phyloP scores from a whole-genome alignment of 2,329 filamentous ascomycete species.

The Ambrosiella beaveri region DNA sequence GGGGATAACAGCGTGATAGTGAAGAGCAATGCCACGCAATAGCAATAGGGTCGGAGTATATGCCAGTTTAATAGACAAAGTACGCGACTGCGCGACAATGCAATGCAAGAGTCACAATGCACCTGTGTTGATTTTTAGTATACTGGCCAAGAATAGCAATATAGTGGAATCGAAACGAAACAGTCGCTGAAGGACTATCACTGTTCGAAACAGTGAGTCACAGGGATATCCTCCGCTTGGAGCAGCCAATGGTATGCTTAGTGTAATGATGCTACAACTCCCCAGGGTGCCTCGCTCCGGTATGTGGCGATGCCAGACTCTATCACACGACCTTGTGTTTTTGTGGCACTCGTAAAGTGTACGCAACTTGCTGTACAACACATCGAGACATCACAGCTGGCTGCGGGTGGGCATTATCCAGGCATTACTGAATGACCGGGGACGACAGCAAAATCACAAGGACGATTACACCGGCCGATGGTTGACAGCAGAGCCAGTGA shows the following conservation, averaged over 20 bases:
- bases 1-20: background rate
- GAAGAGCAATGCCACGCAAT: background rate
- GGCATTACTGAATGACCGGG: background rate
- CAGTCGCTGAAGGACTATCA: background rate
- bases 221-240: background rate
- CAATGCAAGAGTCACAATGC: background rate
- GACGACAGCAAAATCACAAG: no score
- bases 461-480: no score
- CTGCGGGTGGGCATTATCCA: background rate
- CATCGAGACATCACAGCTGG: background rate
- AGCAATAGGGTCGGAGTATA: background rate
- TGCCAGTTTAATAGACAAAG: background rate
- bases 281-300: background rate
- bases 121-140: background rate
- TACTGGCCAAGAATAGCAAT: background rate
- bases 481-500: no score
- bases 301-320: background rate
- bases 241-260: background rate
- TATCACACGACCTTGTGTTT: background rate
- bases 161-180: background rate
- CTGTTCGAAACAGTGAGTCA: background rate
- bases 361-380: background rate
- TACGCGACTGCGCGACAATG: background rate
- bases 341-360: background rate
- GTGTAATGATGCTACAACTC: background rate